Evolutionary conservation across 1,284 basidiomycete species (phyloP).

Genomic region (Schizophyllum commune): DNA sequence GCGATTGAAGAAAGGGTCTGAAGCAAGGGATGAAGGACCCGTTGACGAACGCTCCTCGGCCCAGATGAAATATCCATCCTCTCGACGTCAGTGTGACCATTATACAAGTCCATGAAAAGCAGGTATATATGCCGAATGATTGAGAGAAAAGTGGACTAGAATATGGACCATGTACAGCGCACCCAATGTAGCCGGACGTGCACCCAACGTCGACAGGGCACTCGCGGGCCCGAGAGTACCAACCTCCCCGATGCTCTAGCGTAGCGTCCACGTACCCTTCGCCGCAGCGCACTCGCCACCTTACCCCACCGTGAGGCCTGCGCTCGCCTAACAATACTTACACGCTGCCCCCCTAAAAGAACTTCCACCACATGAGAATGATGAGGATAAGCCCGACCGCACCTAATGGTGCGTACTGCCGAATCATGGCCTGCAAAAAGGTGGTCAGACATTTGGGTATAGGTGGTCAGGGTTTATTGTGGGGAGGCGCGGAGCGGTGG

Average conservation of each 20-base stretch:
- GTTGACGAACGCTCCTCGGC: too few species aligned
- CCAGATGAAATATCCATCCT: too few species aligned
- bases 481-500: too few species aligned
- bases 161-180: conserved; percentile 12
- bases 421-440: conserved; percentile 69
- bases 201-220: too few species aligned
- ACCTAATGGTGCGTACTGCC: conserved; percentile 92
- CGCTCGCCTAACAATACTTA: background rate
- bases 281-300: too few species aligned
- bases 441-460: background rate
- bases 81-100: background rate
- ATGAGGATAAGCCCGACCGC: conserved; percentile 77
- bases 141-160: conserved; percentile 4
- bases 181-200: background rate
- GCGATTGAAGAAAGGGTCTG: too few species aligned
- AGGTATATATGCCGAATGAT: conserved; percentile 6
- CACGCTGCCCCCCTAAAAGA: conserved; percentile 35
- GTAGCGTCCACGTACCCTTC: too few species aligned
- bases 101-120: background rate
- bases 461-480: too few species aligned
- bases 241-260: too few species aligned
- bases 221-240: too few species aligned
- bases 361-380: conserved; percentile 89
- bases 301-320: too few species aligned
- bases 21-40: too few species aligned